Conservation (phyloP, 1,284 basidiomycete genomes). For the Meira miltonrushii region DNA sequence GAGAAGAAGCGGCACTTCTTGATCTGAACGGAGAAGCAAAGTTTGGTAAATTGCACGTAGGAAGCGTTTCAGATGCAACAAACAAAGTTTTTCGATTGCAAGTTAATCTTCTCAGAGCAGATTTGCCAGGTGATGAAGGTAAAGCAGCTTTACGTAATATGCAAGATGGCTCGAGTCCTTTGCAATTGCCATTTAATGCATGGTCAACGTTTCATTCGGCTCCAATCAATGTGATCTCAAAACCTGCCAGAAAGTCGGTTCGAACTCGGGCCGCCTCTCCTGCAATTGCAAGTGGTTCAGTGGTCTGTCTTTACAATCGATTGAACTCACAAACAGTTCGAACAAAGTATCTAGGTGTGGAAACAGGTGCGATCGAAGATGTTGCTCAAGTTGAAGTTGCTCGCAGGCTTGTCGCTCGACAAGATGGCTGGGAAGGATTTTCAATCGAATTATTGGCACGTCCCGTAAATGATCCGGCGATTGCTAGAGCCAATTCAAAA, state of each 20-base stretch:
- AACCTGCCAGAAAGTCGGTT: conserved; percentile 92
- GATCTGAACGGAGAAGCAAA: conserved; percentile 58
- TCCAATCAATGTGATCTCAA: conserved; percentile 88
- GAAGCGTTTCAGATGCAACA: conserved; percentile 60
- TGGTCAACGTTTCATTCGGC: conserved; percentile 90
- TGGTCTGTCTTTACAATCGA: conserved; percentile 91
- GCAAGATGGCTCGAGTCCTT: conserved; percentile 13
- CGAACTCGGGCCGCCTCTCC: conserved; percentile 89
- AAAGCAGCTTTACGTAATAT: no score
- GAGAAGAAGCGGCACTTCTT: conserved; percentile 3
- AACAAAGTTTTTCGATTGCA: conserved; percentile 76
- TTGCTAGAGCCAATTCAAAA: conserved; percentile 10
- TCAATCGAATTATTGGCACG: conserved; percentile 64
- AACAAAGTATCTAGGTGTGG: conserved; percentile 92
- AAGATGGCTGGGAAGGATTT: conserved; percentile 85
- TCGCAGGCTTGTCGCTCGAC: conserved; percentile 67
- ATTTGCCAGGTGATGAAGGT: background rate
- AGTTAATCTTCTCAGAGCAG: conserved; percentile 54
- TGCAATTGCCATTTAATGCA: conserved; percentile 40
- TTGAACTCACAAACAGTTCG: conserved; percentile 95
- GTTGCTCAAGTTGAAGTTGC: conserved; percentile 52
- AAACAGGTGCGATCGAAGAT: conserved; percentile 56
- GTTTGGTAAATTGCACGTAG: conserved; percentile 85
- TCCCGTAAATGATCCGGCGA: conserved; percentile 33
- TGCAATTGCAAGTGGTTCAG: conserved; percentile 79